A percentile compares a stretch with the other conserved stretches of the same genome.
Evolutionary conservation across 176 grass and related monocot genomes (phyloP).

Genomic region (Melocanna baccifera): DNA sequence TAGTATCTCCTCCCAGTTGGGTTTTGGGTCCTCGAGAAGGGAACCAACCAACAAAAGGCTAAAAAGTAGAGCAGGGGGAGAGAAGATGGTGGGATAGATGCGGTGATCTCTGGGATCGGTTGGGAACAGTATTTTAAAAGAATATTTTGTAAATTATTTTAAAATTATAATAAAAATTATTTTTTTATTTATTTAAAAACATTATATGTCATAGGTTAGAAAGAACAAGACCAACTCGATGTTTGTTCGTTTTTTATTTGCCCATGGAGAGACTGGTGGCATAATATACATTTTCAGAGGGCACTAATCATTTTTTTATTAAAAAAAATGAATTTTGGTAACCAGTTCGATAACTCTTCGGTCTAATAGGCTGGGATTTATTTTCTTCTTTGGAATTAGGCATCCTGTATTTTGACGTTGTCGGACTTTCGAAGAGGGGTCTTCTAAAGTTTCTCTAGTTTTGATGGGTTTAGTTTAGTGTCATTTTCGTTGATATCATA

Average conservation of each 20-base stretch:
- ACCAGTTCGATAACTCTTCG: too few species aligned
- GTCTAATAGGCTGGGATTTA: not conserved
- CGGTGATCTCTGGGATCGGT: conserved; percentile 28
- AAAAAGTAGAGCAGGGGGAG: conserved; percentile 38
- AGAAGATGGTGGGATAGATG: conserved; percentile 14
- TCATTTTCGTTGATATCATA: not conserved
- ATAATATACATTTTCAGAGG: not conserved
- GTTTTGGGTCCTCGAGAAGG: conserved; percentile 27
- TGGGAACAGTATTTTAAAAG: not conserved
- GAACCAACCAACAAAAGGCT: conserved; percentile 46
- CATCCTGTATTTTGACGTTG: not conserved
- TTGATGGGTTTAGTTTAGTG: not conserved
- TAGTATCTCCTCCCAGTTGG: not conserved
- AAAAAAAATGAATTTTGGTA: not conserved
- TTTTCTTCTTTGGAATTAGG: too few species aligned
- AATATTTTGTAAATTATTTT: too few species aligned
- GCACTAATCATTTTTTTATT: not conserved
- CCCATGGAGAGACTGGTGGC: too few species aligned
- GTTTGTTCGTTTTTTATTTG: not conserved
- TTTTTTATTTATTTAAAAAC: too few species aligned
- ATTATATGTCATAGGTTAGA: too few species aligned
- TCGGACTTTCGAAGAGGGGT: too few species aligned
- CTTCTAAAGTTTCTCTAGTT: not conserved
- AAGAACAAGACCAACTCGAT: too few species aligned
- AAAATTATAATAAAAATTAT: too few species aligned